Percentiles rank a stretch among this genome's conserved stretches.
Evolutionary conservation across 1,139 yeast species (phyloP).

Genomic region (Debaryomycetaceae sp.): DNA sequence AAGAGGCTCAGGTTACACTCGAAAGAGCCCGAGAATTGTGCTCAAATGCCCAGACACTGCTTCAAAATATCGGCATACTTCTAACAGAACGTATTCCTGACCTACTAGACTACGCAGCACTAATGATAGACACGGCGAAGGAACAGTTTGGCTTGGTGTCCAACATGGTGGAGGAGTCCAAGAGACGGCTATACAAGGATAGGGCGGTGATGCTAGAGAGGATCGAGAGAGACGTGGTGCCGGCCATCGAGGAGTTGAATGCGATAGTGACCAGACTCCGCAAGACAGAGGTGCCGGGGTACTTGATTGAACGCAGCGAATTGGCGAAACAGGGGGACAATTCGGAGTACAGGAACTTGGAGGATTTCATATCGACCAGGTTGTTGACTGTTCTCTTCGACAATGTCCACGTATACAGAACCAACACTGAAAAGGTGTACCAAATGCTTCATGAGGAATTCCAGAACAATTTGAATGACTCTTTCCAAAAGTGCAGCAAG

Average conservation of each 20-base stretch:
- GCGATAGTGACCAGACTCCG: conserved; percentile 21
- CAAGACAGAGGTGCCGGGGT: conserved; percentile 26
- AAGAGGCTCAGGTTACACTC: conserved; percentile 27
- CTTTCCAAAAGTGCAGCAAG: conserved; percentile 13
- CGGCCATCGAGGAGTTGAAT: conserved; percentile 24
- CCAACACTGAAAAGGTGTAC: conserved; percentile 24
- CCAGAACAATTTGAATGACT: conserved; percentile 12
- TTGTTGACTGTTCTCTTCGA: conserved; percentile 23
- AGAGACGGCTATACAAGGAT: conserved; percentile 12
- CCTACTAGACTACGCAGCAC: conserved; percentile 16
- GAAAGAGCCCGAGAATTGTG: conserved; percentile 30
- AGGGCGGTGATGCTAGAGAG: conserved; percentile 9
- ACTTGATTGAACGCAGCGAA: conserved; percentile 14
- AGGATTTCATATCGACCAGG: conserved; percentile 36
- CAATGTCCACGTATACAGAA: conserved; percentile 26
- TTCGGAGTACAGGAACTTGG: conserved; percentile 9
- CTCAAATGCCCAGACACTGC: conserved; percentile 29
- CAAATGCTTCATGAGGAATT: conserved; percentile 17
- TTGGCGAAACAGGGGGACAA: conserved; percentile 2
- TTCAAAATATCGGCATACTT: conserved; percentile 20
- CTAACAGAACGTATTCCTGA: conserved; percentile 22
- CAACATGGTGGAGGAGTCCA: conserved; percentile 14
- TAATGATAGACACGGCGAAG: conserved; percentile 16
- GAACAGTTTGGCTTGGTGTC: conserved; percentile 13
- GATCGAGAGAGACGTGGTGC: conserved; percentile 15